A percentile compares a stretch with the other conserved stretches of the same genome.
These are phyloP conservation scores for Abeoforma whisleri DNA, from an alignment of 78 protist species.

Conservation along the genomic window DNA sequence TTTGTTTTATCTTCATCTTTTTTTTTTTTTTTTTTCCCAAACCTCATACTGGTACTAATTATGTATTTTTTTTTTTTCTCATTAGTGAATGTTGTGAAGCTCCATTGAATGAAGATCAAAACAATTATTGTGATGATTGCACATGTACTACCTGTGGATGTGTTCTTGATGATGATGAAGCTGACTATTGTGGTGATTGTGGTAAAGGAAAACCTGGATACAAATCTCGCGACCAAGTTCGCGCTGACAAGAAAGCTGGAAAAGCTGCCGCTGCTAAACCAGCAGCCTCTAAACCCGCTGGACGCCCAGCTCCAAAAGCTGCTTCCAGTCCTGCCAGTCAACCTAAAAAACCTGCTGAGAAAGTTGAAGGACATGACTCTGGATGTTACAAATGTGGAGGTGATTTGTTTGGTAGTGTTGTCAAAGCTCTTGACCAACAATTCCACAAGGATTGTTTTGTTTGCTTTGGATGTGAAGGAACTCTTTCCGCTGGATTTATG, in stretches of 20 bases:
- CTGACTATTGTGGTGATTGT: neutral
- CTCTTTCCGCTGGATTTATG: conserved; percentile 15
- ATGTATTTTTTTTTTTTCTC: no score
- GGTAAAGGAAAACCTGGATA: neutral
- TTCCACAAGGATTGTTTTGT: conserved; percentile 35
- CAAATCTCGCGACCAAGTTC: neutral
- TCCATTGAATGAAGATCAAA: neutral
- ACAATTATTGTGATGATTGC: conserved; percentile 10
- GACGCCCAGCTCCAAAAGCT: neutral
- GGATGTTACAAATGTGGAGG: conserved; percentile 11
- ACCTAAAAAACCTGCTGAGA: neutral
- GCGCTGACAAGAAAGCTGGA: neutral
- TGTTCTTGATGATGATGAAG: conserved; percentile 38
- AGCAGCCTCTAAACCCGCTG: neutral
- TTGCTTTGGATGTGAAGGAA: conserved; percentile 34
- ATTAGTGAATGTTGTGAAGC: conserved; percentile 15
- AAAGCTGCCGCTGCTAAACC: conserved; percentile 8
- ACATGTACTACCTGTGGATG: conserved; percentile 34
- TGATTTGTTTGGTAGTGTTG: conserved; percentile 27
- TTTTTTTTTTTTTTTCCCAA: no score
- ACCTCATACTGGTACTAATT: neutral
- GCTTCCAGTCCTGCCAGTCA: neutral
- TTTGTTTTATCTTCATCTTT: no score
- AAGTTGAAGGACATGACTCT: neutral
- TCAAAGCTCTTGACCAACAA: conserved; percentile 22